phyloP scores from a whole-genome alignment of 257 asterid genomes.

The Forsythia suspensa region DNA sequence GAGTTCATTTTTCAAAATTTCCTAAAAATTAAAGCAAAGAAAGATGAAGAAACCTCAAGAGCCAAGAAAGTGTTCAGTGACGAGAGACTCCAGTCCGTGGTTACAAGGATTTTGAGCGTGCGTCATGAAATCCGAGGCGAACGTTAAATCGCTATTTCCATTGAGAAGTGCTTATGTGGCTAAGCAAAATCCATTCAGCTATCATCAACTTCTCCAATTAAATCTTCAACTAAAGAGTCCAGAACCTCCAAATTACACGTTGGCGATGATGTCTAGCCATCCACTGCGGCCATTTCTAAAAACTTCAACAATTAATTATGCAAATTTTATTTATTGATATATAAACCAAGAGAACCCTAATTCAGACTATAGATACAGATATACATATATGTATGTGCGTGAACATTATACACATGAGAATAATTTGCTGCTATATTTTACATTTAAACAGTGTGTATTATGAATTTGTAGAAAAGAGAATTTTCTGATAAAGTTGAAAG shows the following conservation, averaged over 20 bases:
- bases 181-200: constrained; percentile 66
- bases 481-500: too few species aligned
- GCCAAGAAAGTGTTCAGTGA: constrained; percentile 67
- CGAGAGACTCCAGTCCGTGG: constrained; percentile 64
- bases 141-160: constrained; percentile 46
- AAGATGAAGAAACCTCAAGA: constrained; percentile 53
- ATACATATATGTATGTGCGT: too few species aligned
- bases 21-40: not conserved
- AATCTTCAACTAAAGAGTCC: constrained; percentile 51
- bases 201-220: constrained; percentile 48
- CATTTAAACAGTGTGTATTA: too few species aligned
- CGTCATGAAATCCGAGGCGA: constrained; percentile 41
- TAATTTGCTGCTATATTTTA: too few species aligned
- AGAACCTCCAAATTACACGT: constrained; percentile 52
- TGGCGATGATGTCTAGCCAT: constrained; percentile 36
- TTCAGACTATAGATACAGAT: too few species aligned
- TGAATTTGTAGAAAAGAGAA: too few species aligned
- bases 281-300: constrained; percentile 44
- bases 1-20: not conserved
- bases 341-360: too few species aligned
- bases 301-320: too few species aligned
- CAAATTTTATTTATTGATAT: too few species aligned
- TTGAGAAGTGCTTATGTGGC: constrained; percentile 50
- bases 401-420: too few species aligned
- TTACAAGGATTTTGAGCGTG: constrained; percentile 49